Base-by-base conservation (phyloP, 305 asterid species). In the Fraxinus latifolia region DNA sequence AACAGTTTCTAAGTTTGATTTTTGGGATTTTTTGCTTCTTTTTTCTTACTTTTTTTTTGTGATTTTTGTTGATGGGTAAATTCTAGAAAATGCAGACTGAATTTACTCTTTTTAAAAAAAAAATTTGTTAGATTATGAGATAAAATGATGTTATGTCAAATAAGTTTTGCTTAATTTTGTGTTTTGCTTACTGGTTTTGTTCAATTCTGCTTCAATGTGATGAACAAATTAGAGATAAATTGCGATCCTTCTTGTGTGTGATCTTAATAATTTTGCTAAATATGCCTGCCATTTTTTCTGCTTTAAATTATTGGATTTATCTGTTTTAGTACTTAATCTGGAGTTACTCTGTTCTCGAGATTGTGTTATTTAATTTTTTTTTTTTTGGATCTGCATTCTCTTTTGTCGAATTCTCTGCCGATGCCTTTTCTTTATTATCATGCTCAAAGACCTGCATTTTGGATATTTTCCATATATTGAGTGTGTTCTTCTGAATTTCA, bases 161-260 rank as follows among this genome's bases (percentile, higher is more conserved):
- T 73, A 65, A 34, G 33, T 71, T 82, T 23, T 68, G 67, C 37
- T 77, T 82, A 34, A 71, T 60, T 31, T 55, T 33, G 25, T 84
- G 77, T 83, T 44, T 6, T 71, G 71, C 76, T 55, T 84, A 33
- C 77, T 85, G 81, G 81, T 60, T 77, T 68, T 76, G 36, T 62
- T 82, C 79, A 7, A 12, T 75, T 78, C 19, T 86, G 82, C n/a
- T 85, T 3, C 3, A 73, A 15, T 83, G 50, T 67, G 60, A 31
- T 4, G 65, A 31, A 25, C 36, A 72, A 33, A 27, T n/a, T 72
- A 79, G 42, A 36, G 42, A 36, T 36, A 36, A 1, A 36, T 36
- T 4, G 60, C 15, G 60, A 36, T 36, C 36, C 31, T 37, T 74
- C 19, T 44, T 39, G 39, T 8, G 17, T 53, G 62, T 76, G 74